Evolutionary conservation across 2,329 filamentous ascomycete genomes (phyloP).

Genomic region (Neoscytalidium dimidiatum): DNA sequence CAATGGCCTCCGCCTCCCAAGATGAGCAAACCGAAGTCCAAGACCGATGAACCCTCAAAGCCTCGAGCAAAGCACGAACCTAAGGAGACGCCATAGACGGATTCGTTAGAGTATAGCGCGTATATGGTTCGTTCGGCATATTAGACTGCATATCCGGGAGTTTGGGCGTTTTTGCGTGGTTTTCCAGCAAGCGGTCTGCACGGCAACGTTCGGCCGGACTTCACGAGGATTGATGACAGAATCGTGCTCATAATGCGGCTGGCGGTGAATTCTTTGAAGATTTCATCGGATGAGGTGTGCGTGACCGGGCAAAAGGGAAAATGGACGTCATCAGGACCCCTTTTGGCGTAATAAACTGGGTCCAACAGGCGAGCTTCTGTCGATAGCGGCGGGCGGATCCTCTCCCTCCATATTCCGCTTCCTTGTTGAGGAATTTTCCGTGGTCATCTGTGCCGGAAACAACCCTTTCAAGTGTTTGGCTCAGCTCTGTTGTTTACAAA

Average conservation of each 20-base stretch:
- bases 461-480: background rate
- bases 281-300: background rate
- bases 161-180: background rate
- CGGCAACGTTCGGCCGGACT: background rate
- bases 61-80: background rate
- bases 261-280: background rate
- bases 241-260: background rate
- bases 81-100: background rate
- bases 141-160: background rate
- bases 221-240: background rate
- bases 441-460: background rate
- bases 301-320: background rate
- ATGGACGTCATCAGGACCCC: background rate
- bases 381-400: background rate
- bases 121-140: background rate
- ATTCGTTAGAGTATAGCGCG: background rate
- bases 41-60: background rate
- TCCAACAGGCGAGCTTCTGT: background rate
- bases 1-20: conserved; percentile 31
- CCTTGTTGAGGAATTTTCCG: background rate
- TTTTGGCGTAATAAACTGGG: background rate
- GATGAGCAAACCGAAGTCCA: conserved; percentile 10
- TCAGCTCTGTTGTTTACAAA: background rate
- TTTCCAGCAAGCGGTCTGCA: background rate
- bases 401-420: background rate